phyloP scores from a whole-genome alignment of 2,329 filamentous ascomycete species.

The Calonectria fujianensis region DNA sequence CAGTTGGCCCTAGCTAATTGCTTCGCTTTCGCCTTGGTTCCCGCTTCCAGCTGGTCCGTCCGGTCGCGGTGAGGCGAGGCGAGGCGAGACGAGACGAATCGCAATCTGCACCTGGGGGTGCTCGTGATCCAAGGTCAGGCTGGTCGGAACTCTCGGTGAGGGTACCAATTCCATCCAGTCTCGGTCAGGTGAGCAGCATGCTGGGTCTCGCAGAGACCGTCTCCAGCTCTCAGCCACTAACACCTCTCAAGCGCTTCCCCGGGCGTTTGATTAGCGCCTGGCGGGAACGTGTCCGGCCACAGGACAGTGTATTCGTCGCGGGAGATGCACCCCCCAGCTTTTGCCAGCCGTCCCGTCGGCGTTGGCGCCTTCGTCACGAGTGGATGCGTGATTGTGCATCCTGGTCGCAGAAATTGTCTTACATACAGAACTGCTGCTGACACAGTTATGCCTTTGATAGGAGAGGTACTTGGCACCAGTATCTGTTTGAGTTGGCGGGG shows the following conservation, averaged over 20 bases:
- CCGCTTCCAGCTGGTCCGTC: constrained; percentile 13
- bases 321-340: constrained; percentile 15
- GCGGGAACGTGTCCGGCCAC: constrained; percentile 32
- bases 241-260: constrained; percentile 31
- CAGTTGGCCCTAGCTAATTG: not conserved
- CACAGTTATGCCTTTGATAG: constrained; percentile 40
- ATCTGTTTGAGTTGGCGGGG: constrained; percentile 16
- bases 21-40: constrained; percentile 1
- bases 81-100: constrained; percentile 33
- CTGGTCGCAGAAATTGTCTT: constrained; percentile 52
- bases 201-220: constrained; percentile 29
- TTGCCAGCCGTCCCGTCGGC: constrained; percentile 27
- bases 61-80: constrained; percentile 20
- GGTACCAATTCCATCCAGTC: constrained; percentile 41
- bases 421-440: constrained; percentile 50
- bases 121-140: constrained; percentile 53
- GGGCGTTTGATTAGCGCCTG: constrained; percentile 37
- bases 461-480: constrained; percentile 8
- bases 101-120: constrained; percentile 40
- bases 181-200: constrained; percentile 50
- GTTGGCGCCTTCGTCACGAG: constrained; percentile 36
- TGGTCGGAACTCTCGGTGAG: constrained; percentile 53
- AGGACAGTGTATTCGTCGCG: constrained; percentile 32
- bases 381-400: constrained; percentile 42
- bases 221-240: constrained; percentile 18